Percentiles rank a stretch among this genome's conserved stretches.
phyloP scores from a whole-genome alignment of 768 basidiomycete species.

The Rhizopogon vinicolor region DNA sequence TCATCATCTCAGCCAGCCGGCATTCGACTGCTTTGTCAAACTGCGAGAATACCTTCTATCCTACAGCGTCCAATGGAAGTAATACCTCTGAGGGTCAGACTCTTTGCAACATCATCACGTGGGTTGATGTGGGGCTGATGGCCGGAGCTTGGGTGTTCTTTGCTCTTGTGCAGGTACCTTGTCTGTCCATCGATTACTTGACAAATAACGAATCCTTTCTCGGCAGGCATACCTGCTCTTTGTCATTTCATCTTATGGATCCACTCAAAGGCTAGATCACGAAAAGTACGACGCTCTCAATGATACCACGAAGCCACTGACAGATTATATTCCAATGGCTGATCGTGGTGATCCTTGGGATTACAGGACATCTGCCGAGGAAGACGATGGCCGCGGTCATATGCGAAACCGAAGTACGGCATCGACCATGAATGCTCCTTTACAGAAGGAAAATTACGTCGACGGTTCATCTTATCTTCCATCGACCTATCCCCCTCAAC shows the following conservation, averaged over 20 bases:
- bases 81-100: conserved; percentile 52
- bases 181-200: background rate
- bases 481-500: conserved; percentile 28
- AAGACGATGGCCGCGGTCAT: conserved; percentile 38
- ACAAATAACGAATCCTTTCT: background rate
- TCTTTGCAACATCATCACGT: conserved; percentile 87
- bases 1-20: conserved; percentile 70
- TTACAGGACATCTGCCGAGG: conserved; percentile 44
- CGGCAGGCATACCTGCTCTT: conserved; percentile 44
- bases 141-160: conserved; percentile 81
- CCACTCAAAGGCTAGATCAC: conserved; percentile 75
- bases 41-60: conserved; percentile 62
- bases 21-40: conserved; percentile 67
- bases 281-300: conserved; percentile 73
- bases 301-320: conserved; percentile 49
- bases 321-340: conserved; percentile 59
- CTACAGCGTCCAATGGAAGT: conserved; percentile 26
- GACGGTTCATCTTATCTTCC: conserved; percentile 24
- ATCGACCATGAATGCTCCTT: conserved; percentile 48
- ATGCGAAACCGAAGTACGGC: conserved; percentile 53
- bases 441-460: conserved; percentile 41
- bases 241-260: conserved; percentile 60
- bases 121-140: conserved; percentile 93
- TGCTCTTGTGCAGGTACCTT: conserved; percentile 69
- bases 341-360: conserved; percentile 72